Percentiles rank a stretch among this genome's conserved stretches.
These are phyloP conservation scores for Ilex paraguariensis DNA, from an alignment of 305 asterid genomes.

Conservation along the genomic window DNA sequence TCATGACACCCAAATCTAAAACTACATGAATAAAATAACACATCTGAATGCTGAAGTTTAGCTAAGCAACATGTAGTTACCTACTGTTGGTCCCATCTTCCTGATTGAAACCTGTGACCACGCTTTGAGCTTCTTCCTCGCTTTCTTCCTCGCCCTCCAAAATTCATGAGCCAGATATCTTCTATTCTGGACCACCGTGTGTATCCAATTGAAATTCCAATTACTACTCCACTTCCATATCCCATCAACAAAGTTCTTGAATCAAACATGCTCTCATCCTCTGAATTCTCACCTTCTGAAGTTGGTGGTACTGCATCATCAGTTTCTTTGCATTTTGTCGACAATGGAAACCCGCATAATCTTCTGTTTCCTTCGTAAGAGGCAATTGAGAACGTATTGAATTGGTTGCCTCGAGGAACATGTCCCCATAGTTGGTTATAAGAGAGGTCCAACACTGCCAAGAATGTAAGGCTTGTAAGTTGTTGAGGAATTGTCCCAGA, in stretches of 20 bases:
- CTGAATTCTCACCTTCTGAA: background rate
- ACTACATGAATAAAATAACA: too few species aligned
- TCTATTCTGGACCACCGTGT: background rate
- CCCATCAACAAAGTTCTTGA: background rate
- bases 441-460: constrained; percentile 2
- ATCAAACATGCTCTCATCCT: background rate
- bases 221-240: background rate
- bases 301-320: background rate
- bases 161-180: background rate
- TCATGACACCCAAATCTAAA: too few species aligned
- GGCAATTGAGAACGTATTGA: constrained; percentile 9
- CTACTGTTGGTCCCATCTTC: too few species aligned
- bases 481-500: background rate
- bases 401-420: constrained; percentile 2
- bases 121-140: background rate
- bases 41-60: too few species aligned
- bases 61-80: too few species aligned
- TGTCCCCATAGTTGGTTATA: constrained; percentile 6
- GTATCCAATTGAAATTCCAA: background rate
- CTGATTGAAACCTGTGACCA: too few species aligned
- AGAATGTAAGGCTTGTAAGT: constrained; percentile 9
- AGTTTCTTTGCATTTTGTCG: constrained; percentile 1
- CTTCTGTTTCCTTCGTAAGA: constrained; percentile 1
- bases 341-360: constrained; percentile 9
- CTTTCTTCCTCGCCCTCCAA: background rate